Evolutionary conservation across 2,329 filamentous ascomycete genomes (phyloP).

Genomic region (Elsinoe arachidis): DNA sequence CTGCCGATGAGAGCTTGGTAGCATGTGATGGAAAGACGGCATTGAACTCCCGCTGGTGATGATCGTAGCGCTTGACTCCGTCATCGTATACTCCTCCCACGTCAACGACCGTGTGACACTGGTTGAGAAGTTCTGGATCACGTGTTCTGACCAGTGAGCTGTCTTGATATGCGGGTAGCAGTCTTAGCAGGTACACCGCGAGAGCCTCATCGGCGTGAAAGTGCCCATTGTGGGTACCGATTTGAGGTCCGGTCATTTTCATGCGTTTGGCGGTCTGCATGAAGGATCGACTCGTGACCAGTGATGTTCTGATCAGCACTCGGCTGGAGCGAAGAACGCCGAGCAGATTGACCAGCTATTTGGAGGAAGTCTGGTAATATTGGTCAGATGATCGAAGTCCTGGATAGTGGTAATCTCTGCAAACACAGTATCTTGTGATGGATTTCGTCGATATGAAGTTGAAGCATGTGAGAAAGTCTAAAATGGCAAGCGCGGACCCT

Average conservation of each 20-base stretch:
- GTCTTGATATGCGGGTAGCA: conserved; percentile 69
- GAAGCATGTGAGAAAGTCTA: conserved; percentile 12
- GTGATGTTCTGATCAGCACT: background rate
- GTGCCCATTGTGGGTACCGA: conserved; percentile 95
- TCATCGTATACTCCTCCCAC: conserved; percentile 93
- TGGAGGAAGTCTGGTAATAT: background rate
- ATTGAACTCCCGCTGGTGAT: conserved; percentile 88
- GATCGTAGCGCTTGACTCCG: conserved; percentile 72
- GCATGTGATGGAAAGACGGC: conserved; percentile 73
- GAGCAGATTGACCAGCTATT: background rate
- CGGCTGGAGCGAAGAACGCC: background rate
- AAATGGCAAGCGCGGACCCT: conserved; percentile 12
- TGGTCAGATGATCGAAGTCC: background rate
- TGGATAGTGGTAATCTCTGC: too few relatives aligned
- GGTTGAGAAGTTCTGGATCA: conserved; percentile 66
- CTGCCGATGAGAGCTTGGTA: conserved; percentile 90
- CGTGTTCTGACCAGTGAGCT: conserved; percentile 77
- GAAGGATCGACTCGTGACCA: background rate
- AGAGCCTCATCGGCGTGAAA: conserved; percentile 99
- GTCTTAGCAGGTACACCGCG: conserved; percentile 88
- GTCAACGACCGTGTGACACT: conserved; percentile 92
- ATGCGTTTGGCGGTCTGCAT: conserved; percentile 65
- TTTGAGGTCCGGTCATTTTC: conserved; percentile 61
- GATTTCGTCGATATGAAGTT: background rate
- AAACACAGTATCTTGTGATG: too few relatives aligned